Evolutionary conservation across 805 yeast genomes (phyloP).

Genomic region (Grigorovia humatica): DNA sequence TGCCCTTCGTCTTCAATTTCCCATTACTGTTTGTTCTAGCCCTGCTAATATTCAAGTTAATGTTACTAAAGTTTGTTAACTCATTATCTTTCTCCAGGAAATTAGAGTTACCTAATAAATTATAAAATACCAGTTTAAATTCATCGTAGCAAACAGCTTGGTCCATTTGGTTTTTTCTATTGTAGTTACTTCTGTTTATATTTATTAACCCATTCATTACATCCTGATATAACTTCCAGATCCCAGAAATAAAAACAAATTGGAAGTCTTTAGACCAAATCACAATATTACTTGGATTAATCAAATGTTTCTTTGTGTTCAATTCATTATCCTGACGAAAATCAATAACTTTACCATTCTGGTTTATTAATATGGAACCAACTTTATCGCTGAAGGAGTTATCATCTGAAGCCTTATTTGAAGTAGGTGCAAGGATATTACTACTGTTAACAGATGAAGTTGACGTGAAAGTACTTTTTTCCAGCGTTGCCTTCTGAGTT

Average conservation of each 20-base stretch:
- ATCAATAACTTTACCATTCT: constrained; percentile 23
- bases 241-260: constrained; percentile 74
- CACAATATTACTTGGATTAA: constrained; percentile 47
- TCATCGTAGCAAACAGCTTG: constrained; percentile 4
- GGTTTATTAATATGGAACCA: constrained; percentile 20
- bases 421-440: neutral
- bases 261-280: constrained; percentile 84
- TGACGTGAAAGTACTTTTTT: neutral
- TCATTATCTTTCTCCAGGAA: neutral
- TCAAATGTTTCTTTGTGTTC: constrained; percentile 4
- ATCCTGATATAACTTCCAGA: constrained; percentile 51
- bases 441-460: neutral
- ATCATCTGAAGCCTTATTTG: neutral
- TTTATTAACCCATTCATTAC: constrained; percentile 20
- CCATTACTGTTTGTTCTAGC: constrained; percentile 2
- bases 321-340: constrained; percentile 11
- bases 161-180: neutral
- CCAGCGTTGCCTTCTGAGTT: neutral
- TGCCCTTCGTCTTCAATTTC: neutral
- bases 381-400: neutral
- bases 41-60: neutral
- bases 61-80: neutral
- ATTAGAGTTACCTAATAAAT: neutral
- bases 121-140: constrained; percentile 1
- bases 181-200: constrained; percentile 1